Conservation (phyloP, 768 basidiomycete genomes). For the Boletus tylopilopsis region DNA sequence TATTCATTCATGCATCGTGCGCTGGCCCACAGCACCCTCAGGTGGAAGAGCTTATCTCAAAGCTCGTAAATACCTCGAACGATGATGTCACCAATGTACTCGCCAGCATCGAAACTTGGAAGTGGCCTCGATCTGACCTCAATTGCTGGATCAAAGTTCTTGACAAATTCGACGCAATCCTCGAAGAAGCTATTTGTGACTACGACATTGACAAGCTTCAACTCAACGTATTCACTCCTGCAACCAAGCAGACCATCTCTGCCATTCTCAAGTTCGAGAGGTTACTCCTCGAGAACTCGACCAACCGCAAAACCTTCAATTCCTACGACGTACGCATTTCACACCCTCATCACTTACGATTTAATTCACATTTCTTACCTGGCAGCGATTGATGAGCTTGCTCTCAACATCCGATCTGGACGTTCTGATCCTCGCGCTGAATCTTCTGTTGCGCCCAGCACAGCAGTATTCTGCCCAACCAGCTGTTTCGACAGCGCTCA, state of each 20-base stretch:
- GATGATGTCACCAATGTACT: constrained; percentile 71
- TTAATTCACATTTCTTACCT: constrained; percentile 8
- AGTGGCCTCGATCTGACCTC: constrained; percentile 93
- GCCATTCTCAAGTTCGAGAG: constrained; percentile 88
- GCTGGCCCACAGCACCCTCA: constrained; percentile 58
- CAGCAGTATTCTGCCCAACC: constrained; percentile 93
- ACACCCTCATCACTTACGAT: not conserved
- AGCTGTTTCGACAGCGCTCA: constrained; percentile 78
- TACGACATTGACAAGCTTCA: constrained; percentile 88
- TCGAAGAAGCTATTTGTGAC: constrained; percentile 77
- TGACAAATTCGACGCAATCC: constrained; percentile 89
- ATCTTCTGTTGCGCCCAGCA: constrained; percentile 85
- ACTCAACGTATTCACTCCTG: constrained; percentile 68
- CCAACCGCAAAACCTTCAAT: constrained; percentile 92
- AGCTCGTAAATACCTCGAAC: constrained; percentile 59
- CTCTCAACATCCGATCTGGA: constrained; percentile 88
- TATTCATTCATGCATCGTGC: constrained; percentile 9
- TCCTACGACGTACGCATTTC: constrained; percentile 87
- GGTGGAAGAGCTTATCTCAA: constrained; percentile 76
- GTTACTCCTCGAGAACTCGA: constrained; percentile 92
- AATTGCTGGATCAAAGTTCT: constrained; percentile 96
- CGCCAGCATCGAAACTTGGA: constrained; percentile 74
- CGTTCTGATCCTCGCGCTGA: constrained; percentile 76
- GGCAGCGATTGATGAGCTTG: constrained; percentile 84
- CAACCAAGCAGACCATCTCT: constrained; percentile 68